phyloP scores from a whole-genome alignment of 2,329 filamentous ascomycete species.

The Penicillium paneum region DNA sequence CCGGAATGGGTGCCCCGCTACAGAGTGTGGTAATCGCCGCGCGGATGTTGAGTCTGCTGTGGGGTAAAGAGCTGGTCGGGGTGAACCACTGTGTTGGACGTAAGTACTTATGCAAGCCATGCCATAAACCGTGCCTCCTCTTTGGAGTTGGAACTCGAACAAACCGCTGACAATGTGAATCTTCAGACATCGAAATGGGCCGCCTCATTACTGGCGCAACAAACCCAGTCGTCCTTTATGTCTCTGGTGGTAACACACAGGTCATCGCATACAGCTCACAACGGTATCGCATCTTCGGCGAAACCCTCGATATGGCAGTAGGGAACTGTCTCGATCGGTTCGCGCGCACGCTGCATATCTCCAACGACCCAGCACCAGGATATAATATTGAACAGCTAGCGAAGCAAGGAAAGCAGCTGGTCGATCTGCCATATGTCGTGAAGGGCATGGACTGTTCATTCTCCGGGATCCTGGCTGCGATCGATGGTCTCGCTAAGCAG shows the following conservation, averaged over 20 bases:
- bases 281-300: constrained; percentile 95
- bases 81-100: constrained; percentile 97
- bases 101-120: constrained; percentile 33
- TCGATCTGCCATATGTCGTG: constrained; percentile 91
- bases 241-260: constrained; percentile 93
- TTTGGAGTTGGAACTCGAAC: not conserved
- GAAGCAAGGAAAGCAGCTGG: constrained; percentile 64
- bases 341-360: constrained; percentile 82
- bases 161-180: constrained; percentile 1
- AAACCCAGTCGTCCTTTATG: constrained; percentile 94
- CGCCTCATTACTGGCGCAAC: constrained; percentile 82
- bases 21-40: constrained; percentile 83
- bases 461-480: constrained; percentile 80
- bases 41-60: constrained; percentile 75
- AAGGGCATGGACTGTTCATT: constrained; percentile 99
- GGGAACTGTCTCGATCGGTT: constrained; percentile 97
- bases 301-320: constrained; percentile 95
- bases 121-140: not conserved
- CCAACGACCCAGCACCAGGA: constrained; percentile 92
- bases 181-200: constrained; percentile 88
- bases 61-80: constrained; percentile 83
- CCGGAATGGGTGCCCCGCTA: constrained; percentile 93
- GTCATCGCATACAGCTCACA: constrained; percentile 95
- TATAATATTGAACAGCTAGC: constrained; percentile 98
- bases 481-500: constrained; percentile 72